Base-by-base conservation (phyloP, 305 asterid species). In the Fraxinus albicans region DNA sequence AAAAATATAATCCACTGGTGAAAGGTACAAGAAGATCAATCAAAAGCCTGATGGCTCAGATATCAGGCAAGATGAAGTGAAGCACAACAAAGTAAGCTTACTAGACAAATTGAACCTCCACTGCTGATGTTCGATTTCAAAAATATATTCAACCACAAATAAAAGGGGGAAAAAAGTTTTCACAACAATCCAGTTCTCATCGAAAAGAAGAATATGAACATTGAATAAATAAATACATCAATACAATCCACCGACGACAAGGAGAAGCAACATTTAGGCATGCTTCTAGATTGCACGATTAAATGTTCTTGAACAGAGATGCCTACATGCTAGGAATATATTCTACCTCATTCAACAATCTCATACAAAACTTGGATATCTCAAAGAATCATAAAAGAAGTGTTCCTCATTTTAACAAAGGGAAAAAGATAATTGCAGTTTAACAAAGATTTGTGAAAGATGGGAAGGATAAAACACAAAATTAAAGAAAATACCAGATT, bases 281-380 rank as follows among this genome's bases (percentile, higher is more conserved):
- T 27, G 76, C 85, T 72, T 76, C 77, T 25, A 35, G 67, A 29
- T 70, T 73, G 38, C 50, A 79, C 21, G 44, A n/a, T 78, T 77
- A 60, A 76, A 67, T 74, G 50, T 23, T 3, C 34, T 72, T 58
- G 69, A 19, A 19, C 69, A 19, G 6, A 7, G 29, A 58, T 58
- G 69, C 25, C 27, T 53, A 13, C 23, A 10, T 31, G 85, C 73
- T 77, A 67, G 76, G 86, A 58, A 29, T 47, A 36, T 80, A 34
- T 65, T 12, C 50, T 8, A 63, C 17, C 77, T 15, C 31, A 19
- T 63, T 17, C 81, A 29, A 76, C 87, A 53, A 34, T 53, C 72
- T 73, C 44, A 69, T 58, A 34, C 73, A 17, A 12, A 76, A 74
- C 75, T 74, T 79, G 25, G 70, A 80, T 38, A 80, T 53, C 79